These are phyloP conservation scores for Pseudogymnoascus sp. DNA, from an alignment of 2,329 filamentous ascomycete species.

Conservation along the genomic window DNA sequence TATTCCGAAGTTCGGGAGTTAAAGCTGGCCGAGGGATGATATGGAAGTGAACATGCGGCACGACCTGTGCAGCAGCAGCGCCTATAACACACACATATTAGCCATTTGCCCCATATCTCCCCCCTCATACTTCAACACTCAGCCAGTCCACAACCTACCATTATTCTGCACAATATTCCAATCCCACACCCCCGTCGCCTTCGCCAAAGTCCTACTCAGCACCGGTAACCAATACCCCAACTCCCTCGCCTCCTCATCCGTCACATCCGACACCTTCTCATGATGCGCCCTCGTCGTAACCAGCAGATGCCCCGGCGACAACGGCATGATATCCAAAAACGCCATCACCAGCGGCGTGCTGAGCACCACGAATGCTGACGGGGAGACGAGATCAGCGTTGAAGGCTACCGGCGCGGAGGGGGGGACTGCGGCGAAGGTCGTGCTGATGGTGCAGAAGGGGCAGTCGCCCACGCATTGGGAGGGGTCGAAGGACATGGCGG, in stretches of 20 bases:
- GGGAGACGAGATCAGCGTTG: constrained; percentile 23
- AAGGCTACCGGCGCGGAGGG: constrained; percentile 29
- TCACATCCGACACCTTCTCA: constrained; percentile 67
- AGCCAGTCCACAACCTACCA: constrained; percentile 35
- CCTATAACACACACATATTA: constrained; percentile 35
- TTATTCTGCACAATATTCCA: constrained; percentile 99
- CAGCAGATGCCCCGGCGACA: constrained; percentile 74
- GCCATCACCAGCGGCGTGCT: constrained; percentile 70
- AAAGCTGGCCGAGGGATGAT: constrained; percentile 74
- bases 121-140: not conserved
- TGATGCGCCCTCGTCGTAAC: constrained; percentile 71
- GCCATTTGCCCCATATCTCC: constrained; percentile 8
- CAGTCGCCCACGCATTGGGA: constrained; percentile 30
- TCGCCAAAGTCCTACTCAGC: constrained; percentile 61
- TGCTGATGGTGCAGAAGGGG: constrained; percentile 56
- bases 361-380: constrained; percentile 57
- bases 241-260: constrained; percentile 52
- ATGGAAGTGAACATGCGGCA: constrained; percentile 91
- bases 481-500: not conserved
- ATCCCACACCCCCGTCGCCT: constrained; percentile 63
- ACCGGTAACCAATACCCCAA: constrained; percentile 62
- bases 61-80: constrained; percentile 79
- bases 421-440: constrained; percentile 32
- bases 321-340: constrained; percentile 88
- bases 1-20: constrained; percentile 41